Evolutionary conservation across 129 eudicot species (phyloP).

Genomic region (Calendula officinalis): DNA sequence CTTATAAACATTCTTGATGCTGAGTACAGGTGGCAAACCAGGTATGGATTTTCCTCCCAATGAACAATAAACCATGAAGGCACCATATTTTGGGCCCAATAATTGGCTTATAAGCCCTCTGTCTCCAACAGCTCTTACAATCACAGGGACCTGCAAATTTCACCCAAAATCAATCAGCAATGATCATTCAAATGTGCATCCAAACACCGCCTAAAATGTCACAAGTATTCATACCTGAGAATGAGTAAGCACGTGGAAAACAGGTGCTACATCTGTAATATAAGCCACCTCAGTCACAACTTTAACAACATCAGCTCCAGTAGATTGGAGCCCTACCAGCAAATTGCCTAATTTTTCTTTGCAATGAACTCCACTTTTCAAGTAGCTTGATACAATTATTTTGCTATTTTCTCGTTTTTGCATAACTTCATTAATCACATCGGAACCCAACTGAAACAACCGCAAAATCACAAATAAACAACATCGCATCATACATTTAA

Average conservation of each 20-base stretch:
- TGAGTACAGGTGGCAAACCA: conserved; percentile 59
- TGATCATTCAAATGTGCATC: neutral
- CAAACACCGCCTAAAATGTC: neutral
- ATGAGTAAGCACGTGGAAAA: conserved; percentile 58
- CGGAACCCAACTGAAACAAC: conserved; percentile 47
- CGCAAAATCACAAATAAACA: neutral
- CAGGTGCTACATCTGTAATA: conserved; percentile 65
- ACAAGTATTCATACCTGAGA: conserved; percentile 42
- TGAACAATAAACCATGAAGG: conserved; percentile 56
- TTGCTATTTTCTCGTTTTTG: conserved; percentile 47
- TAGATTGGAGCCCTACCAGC: conserved; percentile 47
- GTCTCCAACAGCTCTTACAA: conserved; percentile 70
- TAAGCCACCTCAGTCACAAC: conserved; percentile 58
- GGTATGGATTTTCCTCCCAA: conserved; percentile 49
- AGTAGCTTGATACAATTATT: conserved; percentile 59
- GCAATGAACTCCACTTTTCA: conserved; percentile 48
- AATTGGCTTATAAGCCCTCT: conserved; percentile 82
- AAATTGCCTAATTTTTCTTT: conserved; percentile 53
- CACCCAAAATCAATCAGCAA: conserved; percentile 1
- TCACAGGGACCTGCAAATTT: conserved; percentile 55
- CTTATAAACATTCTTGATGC: conserved; percentile 60
- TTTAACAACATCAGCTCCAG: conserved; percentile 64
- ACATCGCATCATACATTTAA: neutral
- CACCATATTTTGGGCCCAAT: conserved; percentile 77
- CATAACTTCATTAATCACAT: conserved; percentile 49